phyloP scores from a whole-genome alignment of 2,329 filamentous ascomycete species.

The Neurospora sp. region DNA sequence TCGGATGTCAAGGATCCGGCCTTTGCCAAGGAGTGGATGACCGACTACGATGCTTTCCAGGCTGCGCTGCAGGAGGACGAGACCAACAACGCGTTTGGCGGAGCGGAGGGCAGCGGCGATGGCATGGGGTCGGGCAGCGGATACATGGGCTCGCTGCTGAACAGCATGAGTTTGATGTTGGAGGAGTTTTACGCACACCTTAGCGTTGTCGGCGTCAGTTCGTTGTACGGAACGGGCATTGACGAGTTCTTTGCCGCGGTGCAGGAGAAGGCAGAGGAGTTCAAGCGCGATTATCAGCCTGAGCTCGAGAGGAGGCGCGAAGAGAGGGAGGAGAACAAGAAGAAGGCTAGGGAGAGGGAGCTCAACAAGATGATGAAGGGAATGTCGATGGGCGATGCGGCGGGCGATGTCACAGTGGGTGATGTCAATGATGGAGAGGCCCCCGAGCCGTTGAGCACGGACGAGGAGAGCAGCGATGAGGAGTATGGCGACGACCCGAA shows the following conservation, averaged over 20 bases:
- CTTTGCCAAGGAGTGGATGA: slow-evolving; percentile 99
- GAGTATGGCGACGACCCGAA: slow-evolving; percentile 50
- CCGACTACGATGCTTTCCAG: slow-evolving; percentile 94
- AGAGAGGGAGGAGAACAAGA: slow-evolving; percentile 68
- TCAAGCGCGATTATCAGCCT: slow-evolving; percentile 81
- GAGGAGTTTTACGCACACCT: slow-evolving; percentile 97
- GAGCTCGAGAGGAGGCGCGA: slow-evolving; percentile 73
- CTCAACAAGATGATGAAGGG: slow-evolving; percentile 90
- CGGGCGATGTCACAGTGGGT: slow-evolving; percentile 15
- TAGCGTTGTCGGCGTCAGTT: slow-evolving; percentile 85
- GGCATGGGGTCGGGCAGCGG: slow-evolving; percentile 66
- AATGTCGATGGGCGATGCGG: slow-evolving; percentile 48
- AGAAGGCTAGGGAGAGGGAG: slow-evolving; percentile 64
- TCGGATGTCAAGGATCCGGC: slow-evolving; percentile 86
- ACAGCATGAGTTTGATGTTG: slow-evolving; percentile 95
- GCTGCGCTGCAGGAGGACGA: slow-evolving; percentile 74
- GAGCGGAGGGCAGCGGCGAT: slow-evolving; percentile 49
- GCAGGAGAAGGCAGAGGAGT: slow-evolving; percentile 77
- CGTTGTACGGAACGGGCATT: slow-evolving; percentile 84
- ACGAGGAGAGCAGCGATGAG: slow-evolving; percentile 48
- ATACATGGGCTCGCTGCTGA: slow-evolving; percentile 92
- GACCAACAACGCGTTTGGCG: slow-evolving; percentile 64
- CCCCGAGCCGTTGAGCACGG: slow-evolving; percentile 30
- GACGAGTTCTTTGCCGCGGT: slow-evolving; percentile 92
- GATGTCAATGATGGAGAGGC: slow-evolving; percentile 32